Conservation (phyloP, 1,284 basidiomycete species). For the Pseudozyma tsukubaensis region DNA sequence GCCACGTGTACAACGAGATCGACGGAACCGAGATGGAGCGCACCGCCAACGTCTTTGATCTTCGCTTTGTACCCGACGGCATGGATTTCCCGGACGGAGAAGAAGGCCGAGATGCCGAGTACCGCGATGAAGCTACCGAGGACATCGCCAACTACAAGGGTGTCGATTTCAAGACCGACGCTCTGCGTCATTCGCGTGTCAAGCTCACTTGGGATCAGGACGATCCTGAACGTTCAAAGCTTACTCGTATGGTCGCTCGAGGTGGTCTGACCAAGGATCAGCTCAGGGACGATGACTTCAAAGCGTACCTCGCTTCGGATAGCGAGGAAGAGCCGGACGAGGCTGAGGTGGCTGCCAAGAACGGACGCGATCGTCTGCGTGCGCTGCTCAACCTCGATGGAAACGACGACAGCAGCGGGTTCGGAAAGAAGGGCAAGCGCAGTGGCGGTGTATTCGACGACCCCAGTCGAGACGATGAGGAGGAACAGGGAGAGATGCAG, state of each 20-base stretch:
- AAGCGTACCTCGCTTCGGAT: slow-evolving; percentile 65
- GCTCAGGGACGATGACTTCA: slow-evolving; percentile 65
- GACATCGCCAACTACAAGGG: slow-evolving; percentile 77
- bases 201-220: slow-evolving; percentile 99
- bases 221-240: slow-evolving; percentile 84
- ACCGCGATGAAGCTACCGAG: slow-evolving; percentile 77
- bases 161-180: slow-evolving; percentile 93
- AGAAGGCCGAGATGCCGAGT: slow-evolving; percentile 79
- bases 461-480: slow-evolving; percentile 44
- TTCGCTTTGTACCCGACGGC: slow-evolving; percentile 76
- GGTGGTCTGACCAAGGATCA: slow-evolving; percentile 50
- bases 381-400: slow-evolving; percentile 58
- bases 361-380: slow-evolving; percentile 50
- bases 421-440: slow-evolving; percentile 34
- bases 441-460: slow-evolving; percentile 56
- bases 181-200: slow-evolving; percentile 96
- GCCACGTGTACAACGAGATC: slow-evolving; percentile 85
- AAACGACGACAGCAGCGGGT: slow-evolving; percentile 25
- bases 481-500: slow-evolving; percentile 56
- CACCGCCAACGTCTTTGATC: slow-evolving; percentile 94
- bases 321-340: slow-evolving; percentile 56
- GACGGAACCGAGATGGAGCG: slow-evolving; percentile 96
- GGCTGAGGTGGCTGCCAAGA: slow-evolving; percentile 31
- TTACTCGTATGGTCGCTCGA: slow-evolving; percentile 71
- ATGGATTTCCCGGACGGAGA: slow-evolving; percentile 83